Evolutionary conservation across 306 rosid genomes (phyloP).

Genomic region (Quercus agrifolia): DNA sequence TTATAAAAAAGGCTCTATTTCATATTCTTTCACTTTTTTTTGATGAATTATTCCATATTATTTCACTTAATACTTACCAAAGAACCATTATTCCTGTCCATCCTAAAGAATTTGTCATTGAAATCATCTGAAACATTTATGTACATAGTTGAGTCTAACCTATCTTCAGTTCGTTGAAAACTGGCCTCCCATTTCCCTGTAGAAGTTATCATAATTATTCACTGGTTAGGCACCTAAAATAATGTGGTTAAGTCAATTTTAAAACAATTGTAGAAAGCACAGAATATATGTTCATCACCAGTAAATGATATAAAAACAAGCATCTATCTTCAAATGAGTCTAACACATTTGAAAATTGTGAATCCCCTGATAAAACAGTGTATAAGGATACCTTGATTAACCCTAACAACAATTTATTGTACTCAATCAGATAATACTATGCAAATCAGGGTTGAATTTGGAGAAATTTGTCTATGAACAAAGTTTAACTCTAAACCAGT

Average conservation of each 20-base stretch:
- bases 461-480: no score
- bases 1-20: not conserved
- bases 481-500: no score
- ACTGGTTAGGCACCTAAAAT: constrained; percentile 9
- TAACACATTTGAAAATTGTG: not conserved
- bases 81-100: constrained; percentile 20
- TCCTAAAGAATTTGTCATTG: constrained; percentile 18
- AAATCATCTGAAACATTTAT: constrained; percentile 34
- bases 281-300: not conserved
- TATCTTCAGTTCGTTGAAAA: constrained; percentile 37
- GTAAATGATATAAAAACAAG: not conserved
- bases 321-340: not conserved
- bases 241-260: not conserved
- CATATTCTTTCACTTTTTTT: no score
- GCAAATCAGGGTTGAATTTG: no score
- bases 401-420: no score
- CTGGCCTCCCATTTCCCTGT: constrained; percentile 55
- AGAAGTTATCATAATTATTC: constrained; percentile 23
- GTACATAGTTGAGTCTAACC: constrained; percentile 32
- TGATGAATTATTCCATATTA: not conserved
- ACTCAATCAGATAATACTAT: no score
- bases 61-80: constrained; percentile 48
- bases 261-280: constrained; percentile 13
- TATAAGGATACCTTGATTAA: no score
- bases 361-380: no score